Base-by-base conservation (phyloP, 192 early-diverging fungal species). In the Rhizophagus clarus region DNA sequence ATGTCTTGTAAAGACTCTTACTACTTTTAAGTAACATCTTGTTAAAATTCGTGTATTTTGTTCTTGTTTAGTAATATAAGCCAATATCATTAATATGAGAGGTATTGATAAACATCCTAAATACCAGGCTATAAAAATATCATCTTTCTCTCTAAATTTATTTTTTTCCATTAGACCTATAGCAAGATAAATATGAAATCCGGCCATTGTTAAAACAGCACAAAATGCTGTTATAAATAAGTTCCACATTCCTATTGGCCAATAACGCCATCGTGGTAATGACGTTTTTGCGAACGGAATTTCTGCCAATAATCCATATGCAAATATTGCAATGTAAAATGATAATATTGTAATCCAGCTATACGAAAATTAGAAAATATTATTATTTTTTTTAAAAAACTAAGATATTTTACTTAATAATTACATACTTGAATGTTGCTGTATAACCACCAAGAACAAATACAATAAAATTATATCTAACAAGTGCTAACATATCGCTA, bases 361-460 rank as follows among this genome's bases (percentile, higher is more conserved):
- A 42, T 31, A 20, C 17, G 11, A 68, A 40, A 42, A 40, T 40
- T 14, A 79, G 22, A 66, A 42, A 17, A n/a, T 12, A 24, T 71
- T 51, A 3, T 34, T 34, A 22, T 22, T 70, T 9, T 22, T n/a
- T 22, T 7, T 1, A 9, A 42, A 8, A n/a, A 37, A 20, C 20
- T 15, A 10, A 66, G 4, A 8, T 29, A 10, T 32, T 66, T 29
- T 66, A 26, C 28, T 22, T 22, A 31, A 37, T 20, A 10, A 9
- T n/a, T 22, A 83, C 83, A 83, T 90, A 91, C 83, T 85, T 84
- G 61, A 93, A 87, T 22, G 91, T 91, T 61, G 87, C 84, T 22
- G 92, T 83, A 80, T 94, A 94, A 83, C 91, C 92, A 61, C 93
- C 93, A 86, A 95, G 88, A 42, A 92, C 90, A 81, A 95, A 95